phyloP scores from a whole-genome alignment of 2,329 filamentous ascomycete genomes.

The Chaetomium strumarium region DNA sequence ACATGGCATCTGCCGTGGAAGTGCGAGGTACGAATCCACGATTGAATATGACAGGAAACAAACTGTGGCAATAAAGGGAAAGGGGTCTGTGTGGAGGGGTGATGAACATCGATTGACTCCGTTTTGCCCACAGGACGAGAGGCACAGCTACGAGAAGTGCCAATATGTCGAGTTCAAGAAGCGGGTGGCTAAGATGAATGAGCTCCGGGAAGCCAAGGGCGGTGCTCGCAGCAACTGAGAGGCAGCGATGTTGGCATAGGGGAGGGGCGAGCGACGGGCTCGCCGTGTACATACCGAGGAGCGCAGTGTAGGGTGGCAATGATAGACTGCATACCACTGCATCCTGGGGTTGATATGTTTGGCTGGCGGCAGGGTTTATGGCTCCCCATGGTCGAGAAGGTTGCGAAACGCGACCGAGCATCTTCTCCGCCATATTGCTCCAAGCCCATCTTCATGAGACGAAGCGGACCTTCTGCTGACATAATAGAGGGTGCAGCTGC shows the following conservation, averaged over 20 bases:
- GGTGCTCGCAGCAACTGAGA: conserved; percentile 77
- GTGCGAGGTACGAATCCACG: conserved; percentile 64
- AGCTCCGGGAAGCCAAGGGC: conserved; percentile 79
- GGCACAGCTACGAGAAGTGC: conserved; percentile 98
- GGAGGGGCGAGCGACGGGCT: conserved; percentile 8
- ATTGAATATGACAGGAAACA: too few relatives aligned
- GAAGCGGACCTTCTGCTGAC: too few relatives aligned
- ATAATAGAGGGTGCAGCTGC: too few relatives aligned
- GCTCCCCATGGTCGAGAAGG: not conserved
- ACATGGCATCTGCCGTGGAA: conserved; percentile 97
- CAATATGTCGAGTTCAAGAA: conserved; percentile 99
- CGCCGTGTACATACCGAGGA: conserved; percentile 22
- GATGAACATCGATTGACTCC: conserved; percentile 9
- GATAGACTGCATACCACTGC: conserved; percentile 15
- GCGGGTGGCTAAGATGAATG: conserved; percentile 97
- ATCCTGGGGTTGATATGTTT: not conserved
- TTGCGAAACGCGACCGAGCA: too few relatives aligned
- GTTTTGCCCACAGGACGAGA: conserved; percentile 64
- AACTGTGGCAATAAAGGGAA: not conserved
- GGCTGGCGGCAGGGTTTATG: not conserved
- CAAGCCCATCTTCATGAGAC: too few relatives aligned
- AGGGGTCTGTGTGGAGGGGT: not conserved
- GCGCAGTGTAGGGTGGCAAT: not conserved
- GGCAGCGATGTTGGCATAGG: not conserved
- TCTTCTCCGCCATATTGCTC: not conserved